Evolutionary conservation across 169 alveolate genomes (phyloP).

Genomic region (Amoebophrya sp.): DNA sequence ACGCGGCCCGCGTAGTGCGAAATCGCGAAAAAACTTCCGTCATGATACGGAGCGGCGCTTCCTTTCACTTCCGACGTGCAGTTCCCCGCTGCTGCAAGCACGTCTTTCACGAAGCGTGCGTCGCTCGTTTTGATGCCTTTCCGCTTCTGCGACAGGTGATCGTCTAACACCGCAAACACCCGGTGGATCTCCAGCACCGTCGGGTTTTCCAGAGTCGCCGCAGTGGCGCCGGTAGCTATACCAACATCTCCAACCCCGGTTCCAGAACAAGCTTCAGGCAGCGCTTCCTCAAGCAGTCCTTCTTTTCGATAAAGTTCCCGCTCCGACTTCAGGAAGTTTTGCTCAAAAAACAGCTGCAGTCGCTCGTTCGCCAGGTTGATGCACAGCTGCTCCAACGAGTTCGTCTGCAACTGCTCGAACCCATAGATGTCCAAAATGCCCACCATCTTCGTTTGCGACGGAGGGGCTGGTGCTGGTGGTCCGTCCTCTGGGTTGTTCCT

Average conservation of each 20-base stretch:
- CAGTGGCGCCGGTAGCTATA: background rate
- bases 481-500: no score
- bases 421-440: constrained; percentile 93
- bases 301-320: constrained; percentile 32
- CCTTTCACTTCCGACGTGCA: background rate
- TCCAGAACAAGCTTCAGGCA: no score
- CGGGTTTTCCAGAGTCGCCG: background rate
- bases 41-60: constrained; percentile 30
- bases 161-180: background rate
- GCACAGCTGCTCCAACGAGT: constrained; percentile 83
- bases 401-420: constrained; percentile 83
- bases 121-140: background rate
- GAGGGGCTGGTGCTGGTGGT: no score
- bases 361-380: constrained; percentile 94
- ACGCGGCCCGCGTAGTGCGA: constrained; percentile 93
- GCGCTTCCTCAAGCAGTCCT: no score
- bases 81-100: background rate
- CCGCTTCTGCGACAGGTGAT: background rate
- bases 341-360: constrained; percentile 68
- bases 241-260: no score
- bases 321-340: constrained; percentile 8
- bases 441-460: background rate
- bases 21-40: constrained; percentile 62
- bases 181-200: background rate
- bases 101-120: background rate